A percentile compares a stretch with the other conserved stretches of the same genome.
These are phyloP conservation scores for Emericellopsis atlantica DNA, from an alignment of 2,329 filamentous ascomycete genomes.

Conservation along the genomic window DNA sequence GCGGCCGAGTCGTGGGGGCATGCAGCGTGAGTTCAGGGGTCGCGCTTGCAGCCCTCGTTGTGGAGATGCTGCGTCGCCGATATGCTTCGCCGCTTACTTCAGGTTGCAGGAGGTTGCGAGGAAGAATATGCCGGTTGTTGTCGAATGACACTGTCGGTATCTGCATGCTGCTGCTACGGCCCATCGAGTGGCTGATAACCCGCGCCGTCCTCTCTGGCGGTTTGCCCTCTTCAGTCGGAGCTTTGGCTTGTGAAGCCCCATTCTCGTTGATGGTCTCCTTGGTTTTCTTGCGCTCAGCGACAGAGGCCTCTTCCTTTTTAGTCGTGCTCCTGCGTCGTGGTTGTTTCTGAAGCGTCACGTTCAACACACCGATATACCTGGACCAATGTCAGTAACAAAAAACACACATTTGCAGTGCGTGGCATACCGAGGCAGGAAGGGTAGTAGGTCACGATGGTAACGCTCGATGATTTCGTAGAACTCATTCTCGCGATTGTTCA, in stretches of 20 bases:
- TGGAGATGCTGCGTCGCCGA: conserved; percentile 19
- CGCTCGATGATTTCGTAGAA: conserved; percentile 96
- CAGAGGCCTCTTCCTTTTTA: conserved; percentile 32
- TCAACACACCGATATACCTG: conserved; percentile 93
- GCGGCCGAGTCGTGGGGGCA: conserved; percentile 11
- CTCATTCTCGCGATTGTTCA: conserved; percentile 96
- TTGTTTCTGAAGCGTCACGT: conserved; percentile 86
- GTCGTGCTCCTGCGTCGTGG: conserved; percentile 49
- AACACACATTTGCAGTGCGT: neutral
- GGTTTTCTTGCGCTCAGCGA: conserved; percentile 21
- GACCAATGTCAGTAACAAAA: conserved; percentile 4
- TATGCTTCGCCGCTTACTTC: conserved; percentile 23
- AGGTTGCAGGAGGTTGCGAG: conserved; percentile 65
- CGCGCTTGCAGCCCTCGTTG: conserved; percentile 9
- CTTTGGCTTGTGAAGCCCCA: neutral
- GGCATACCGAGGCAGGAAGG: conserved; percentile 74
- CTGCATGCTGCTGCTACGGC: conserved; percentile 41
- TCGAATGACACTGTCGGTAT: conserved; percentile 87
- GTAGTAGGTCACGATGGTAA: conserved; percentile 77
- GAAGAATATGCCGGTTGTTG: conserved; percentile 88
- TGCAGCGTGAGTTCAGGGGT: conserved; percentile 4
- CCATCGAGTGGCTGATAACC: conserved; percentile 63
- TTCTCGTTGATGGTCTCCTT: conserved; percentile 11
- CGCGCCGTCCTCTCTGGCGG: conserved; percentile 10
- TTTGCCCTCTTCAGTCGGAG: conserved; percentile 3